Conservation (phyloP, 1,139 yeast species). For the Pichia sp. region DNA sequence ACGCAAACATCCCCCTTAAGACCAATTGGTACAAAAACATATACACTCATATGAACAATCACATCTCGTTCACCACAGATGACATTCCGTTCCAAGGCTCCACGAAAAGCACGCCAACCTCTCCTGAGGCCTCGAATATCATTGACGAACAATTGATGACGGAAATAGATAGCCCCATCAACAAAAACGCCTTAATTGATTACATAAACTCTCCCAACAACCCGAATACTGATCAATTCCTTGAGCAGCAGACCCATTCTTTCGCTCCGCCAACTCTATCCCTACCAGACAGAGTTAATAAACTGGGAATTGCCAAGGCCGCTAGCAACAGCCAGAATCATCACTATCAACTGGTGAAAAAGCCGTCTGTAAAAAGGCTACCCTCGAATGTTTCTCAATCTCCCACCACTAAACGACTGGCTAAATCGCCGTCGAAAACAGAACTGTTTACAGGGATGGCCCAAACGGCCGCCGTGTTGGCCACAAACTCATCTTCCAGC, state of each 20-base stretch:
- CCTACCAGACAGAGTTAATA: not conserved
- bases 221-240: not conserved
- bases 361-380: constrained; percentile 9
- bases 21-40: not conserved
- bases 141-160: constrained; percentile 5
- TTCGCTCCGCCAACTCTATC: not conserved
- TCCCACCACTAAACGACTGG: constrained; percentile 7
- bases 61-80: not conserved
- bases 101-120: not conserved
- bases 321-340: not conserved
- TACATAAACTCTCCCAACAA: not conserved
- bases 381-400: constrained; percentile 3
- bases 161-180: constrained; percentile 9
- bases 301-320: not conserved
- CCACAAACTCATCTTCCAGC: constrained; percentile 1
- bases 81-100: not conserved
- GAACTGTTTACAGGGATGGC: constrained; percentile 8
- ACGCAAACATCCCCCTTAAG: not conserved
- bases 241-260: not conserved
- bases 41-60: constrained; percentile 4
- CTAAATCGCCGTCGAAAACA: constrained; percentile 6
- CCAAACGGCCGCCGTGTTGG: constrained; percentile 15
- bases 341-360: not conserved
- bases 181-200: not conserved
- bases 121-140: not conserved